Evolutionary conservation across 2,329 filamentous ascomycete genomes (phyloP), one percentile per base, ranked within the genome.

Genomic region (Hypoxylon rubiginosum): DNA sequence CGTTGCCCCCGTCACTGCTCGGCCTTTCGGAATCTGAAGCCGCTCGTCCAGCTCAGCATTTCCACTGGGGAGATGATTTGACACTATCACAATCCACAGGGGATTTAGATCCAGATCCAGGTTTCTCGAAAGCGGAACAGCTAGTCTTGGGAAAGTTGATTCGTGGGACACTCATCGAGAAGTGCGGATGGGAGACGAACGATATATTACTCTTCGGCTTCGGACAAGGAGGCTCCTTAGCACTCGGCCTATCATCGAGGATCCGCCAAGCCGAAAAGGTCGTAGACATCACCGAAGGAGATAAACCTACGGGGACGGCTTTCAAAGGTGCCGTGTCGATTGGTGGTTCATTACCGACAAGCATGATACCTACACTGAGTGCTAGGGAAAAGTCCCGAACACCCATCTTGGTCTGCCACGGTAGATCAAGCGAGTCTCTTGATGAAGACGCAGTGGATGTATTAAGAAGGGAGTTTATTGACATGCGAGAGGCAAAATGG

Each of bases 31-130:
- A 68, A 28, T 69, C 64, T 13, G 70, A 68, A 26, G 48, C 50
- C 15, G 60, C 67, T 13, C 72, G 70, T 3, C 73, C 73, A 34
- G 70, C 71, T 6, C 71, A 62, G 3, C 79, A 85, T 58, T 88
- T 83, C 68, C 88, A 92, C 79, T 92, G 89, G 89, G 90, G 90
- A 51, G 89, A 92, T 73, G 90, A 92, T 73, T 73, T 92, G 54
- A 76, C 78, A 7, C 79, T 92, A 32, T 83, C 86, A 64, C 76
- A 79, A 0, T 67, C 72, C 7, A 84, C 82, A 0, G 88, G 85
- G 1, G 82, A 81, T 1, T 75, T 92, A 28, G 88, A 91, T 58
- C 79, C 83, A 24, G 90, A 92, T 69, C 86, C 88, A 0, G 89
- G 89, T 0, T 90, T 91, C 57, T 78, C 79, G 17, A 83, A 81